phyloP scores from a whole-genome alignment of 1,139 yeast species.

The Nakaseomyces nivariensis region DNA sequence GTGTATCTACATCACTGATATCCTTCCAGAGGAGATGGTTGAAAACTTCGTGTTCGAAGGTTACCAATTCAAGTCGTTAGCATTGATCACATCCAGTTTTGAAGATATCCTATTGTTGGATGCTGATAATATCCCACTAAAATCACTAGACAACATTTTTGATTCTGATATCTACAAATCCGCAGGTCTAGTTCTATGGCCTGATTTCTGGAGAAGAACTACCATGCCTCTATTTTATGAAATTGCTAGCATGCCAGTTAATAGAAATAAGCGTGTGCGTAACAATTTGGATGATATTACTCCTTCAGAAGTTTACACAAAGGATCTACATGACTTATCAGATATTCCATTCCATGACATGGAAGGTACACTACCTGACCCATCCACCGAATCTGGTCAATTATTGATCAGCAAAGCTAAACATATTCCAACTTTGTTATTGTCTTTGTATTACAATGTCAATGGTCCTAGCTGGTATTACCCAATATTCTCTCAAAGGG shows the following conservation, averaged over 20 bases:
- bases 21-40: slow-evolving; percentile 40
- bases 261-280: slow-evolving; percentile 34
- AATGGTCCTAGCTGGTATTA: slow-evolving; percentile 73
- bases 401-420: slow-evolving; percentile 54
- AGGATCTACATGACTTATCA: slow-evolving; percentile 22
- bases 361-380: slow-evolving; percentile 67
- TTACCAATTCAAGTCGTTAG: slow-evolving; percentile 70
- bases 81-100: slow-evolving; percentile 64
- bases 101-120: slow-evolving; percentile 69
- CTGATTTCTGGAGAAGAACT: slow-evolving; percentile 74
- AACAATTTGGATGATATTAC: slow-evolving; percentile 33
- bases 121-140: slow-evolving; percentile 64
- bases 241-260: slow-evolving; percentile 45
- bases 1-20: slow-evolving; percentile 54
- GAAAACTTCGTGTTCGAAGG: slow-evolving; percentile 50
- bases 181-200: slow-evolving; percentile 65
- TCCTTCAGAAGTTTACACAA: slow-evolving; percentile 28
- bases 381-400: slow-evolving; percentile 78
- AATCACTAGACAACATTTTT: slow-evolving; percentile 46
- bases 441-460: slow-evolving; percentile 68
- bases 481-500: slow-evolving; percentile 77
- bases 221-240: slow-evolving; percentile 60
- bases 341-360: slow-evolving; percentile 56
- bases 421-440: slow-evolving; percentile 53
- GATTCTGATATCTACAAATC: slow-evolving; percentile 43